These are phyloP conservation scores for Kodamaea alishanica DNA, from an alignment of 1,139 yeast genomes.

Conservation along the genomic window DNA sequence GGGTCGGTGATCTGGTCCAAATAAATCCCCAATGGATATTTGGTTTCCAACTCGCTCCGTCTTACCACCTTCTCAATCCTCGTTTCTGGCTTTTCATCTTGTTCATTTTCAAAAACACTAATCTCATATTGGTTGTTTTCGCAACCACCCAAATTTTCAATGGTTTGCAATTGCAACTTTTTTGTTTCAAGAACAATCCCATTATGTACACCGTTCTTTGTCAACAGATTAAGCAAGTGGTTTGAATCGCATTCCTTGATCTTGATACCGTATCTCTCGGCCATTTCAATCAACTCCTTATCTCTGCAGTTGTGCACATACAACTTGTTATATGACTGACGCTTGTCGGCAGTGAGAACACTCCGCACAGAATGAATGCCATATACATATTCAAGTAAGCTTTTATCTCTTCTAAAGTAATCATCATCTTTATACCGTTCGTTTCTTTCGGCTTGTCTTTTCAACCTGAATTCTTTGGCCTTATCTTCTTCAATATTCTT, in stretches of 20 bases:
- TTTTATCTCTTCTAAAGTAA: constrained; percentile 22
- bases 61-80: constrained; percentile 8
- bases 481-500: constrained; percentile 9
- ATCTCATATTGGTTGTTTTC: constrained; percentile 30
- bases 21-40: constrained; percentile 67
- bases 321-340: constrained; percentile 52
- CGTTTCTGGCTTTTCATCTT: constrained; percentile 15
- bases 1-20: constrained; percentile 87
- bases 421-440: neutral
- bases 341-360: constrained; percentile 55
- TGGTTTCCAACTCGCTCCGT: constrained; percentile 13
- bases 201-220: constrained; percentile 76
- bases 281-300: constrained; percentile 39
- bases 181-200: constrained; percentile 72
- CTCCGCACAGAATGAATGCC: constrained; percentile 78
- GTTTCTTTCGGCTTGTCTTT: constrained; percentile 7
- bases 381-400: constrained; percentile 64
- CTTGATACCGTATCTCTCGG: constrained; percentile 42
- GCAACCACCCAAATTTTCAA: constrained; percentile 31
- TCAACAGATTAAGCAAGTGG: constrained; percentile 56
- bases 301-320: constrained; percentile 44
- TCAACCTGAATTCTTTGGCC: constrained; percentile 10
- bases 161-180: constrained; percentile 47
- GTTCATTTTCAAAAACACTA: constrained; percentile 18
- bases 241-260: constrained; percentile 44